Evolutionary conservation across 192 early-diverging fungal genomes (phyloP), one percentile per base, ranked within the genome.

Genomic region (Umbelopsis ramanniana): DNA sequence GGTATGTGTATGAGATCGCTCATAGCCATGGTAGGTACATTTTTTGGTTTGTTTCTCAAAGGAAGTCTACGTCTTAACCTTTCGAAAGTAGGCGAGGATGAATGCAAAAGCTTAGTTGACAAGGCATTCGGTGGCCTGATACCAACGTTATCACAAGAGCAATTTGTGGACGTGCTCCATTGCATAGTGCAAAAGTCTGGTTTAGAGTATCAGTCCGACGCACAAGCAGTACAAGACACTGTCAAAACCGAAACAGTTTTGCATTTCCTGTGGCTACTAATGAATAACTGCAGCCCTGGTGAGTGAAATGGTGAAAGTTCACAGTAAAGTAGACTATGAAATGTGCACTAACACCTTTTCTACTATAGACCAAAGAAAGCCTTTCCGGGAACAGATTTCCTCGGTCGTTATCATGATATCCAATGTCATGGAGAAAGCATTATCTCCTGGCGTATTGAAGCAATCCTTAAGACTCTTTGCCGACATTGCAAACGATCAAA

Each of bases 341-440:
- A 52, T 24, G 29, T 19, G 21, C 57, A 54, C 11, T 68, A 10
- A 60, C 22, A 9, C 3, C 11, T 17, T 29, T 29, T 29, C 29
- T 24, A 40, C 9, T 55, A 8, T 69, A 86, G 80, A 55, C 2
- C 82, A 86, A 66, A 82, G 81, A 45, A 69, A 74, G n/a, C 57
- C 60, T 17, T 60, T 86, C 4, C 76, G 79, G 63, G 73, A 77
- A 0, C 67, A 70, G n/a, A 75, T 86, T 11, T 72, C 81, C 10
- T 70, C 50, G 23, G 71, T 83, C 37, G 26, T 85, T 5, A 73
- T 75, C 8, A 79, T 75, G 38, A 54, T 82, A 46, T 81, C 72
- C 8, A 72, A 76, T 15, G 78, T 86, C 14, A 67, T 78, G 21
- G 78, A 79, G 46, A 79, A 23, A 19, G 77, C 85, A n/a, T 74